Evolutionary conservation across 2,329 filamentous ascomycete species (phyloP), one percentile per base, ranked within the genome.

Genomic region (Sporothrix schenckii): DNA sequence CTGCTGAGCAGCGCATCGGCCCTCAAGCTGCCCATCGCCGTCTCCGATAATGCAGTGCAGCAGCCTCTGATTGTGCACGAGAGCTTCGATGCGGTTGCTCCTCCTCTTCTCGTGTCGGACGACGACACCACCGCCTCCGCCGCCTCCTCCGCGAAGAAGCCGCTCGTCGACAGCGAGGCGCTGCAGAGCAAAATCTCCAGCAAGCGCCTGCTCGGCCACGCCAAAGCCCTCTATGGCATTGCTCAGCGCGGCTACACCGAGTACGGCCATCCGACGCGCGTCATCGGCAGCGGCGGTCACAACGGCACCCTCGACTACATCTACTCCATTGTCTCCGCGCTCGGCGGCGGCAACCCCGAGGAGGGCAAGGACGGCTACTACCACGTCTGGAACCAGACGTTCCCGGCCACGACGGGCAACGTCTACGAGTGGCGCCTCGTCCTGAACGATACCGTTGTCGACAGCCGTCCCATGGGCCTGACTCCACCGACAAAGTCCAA

Each of bases 241-340:
- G 89, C 90, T 0, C 82, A 89, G 77, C 80, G 84, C 68, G 84
- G 85, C 13, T 80, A 85, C 72, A 81, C 84, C 1, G 87, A 91
- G 73, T 91, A 88, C 76, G 86, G 86, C 72, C 89, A 89, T 75
- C 90, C 90, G 1, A 92, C 90, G 1, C 85, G 90, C 68, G 89
- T 92, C 27, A 91, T 92, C 73, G 89, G 90, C 41, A 90, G 88
- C 73, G 69, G 72, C 86, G 89, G 89, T 34, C 90, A 92, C 75
- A 76, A 81, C n/a, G 87, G 83, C 52, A 91, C 89, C 0, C 80
- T 92, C 56, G 81, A 87, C 66, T 92, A 90, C 77, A 85, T 92
- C 74, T 83, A 84, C 75, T 80, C 81, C 19, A 83, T 85, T 47
- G 80, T 91, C 68, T 81, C 83, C 41, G 77, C 81, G 66, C 81